Conservation (phyloP, 768 basidiomycete species). For the Tylopilus rubrobrunneus region DNA sequence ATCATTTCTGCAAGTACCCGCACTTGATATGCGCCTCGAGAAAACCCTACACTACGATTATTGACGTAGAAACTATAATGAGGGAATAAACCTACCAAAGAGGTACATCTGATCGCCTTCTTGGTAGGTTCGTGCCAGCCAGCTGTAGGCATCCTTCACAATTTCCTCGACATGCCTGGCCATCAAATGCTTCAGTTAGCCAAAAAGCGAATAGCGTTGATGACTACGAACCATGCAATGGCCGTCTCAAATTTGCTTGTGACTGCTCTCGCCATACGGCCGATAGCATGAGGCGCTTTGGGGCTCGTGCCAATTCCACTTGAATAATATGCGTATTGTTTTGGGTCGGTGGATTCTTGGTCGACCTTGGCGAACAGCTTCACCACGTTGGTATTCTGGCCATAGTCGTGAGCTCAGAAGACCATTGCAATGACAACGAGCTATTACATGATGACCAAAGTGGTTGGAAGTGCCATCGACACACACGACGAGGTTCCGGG, state of each 20-base stretch:
- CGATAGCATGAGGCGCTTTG: conserved; percentile 23
- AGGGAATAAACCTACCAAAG: conserved; percentile 24
- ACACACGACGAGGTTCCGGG: conserved; percentile 23
- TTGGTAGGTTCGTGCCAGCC: conserved; percentile 29
- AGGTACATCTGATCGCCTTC: conserved; percentile 30
- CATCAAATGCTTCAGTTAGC: no score
- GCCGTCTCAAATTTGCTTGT: conserved; percentile 34
- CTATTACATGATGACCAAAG: conserved; percentile 18
- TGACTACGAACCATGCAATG: conserved; percentile 33
- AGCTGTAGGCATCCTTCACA: conserved; percentile 26
- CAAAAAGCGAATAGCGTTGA: background rate
- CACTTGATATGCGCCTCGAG: conserved; percentile 41
- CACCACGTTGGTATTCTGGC: conserved; percentile 36
- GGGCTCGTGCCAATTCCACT: conserved; percentile 35
- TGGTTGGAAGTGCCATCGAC: conserved; percentile 14
- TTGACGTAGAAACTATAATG: background rate
- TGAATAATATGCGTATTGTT: conserved; percentile 34
- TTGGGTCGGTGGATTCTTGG: conserved; percentile 9
- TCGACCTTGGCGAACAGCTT: conserved; percentile 31
- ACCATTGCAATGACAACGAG: background rate
- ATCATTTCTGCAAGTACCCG: conserved; percentile 41
- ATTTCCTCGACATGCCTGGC: conserved; percentile 35
- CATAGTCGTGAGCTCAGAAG: conserved; percentile 2
- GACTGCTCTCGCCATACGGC: conserved; percentile 13
- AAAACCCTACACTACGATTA: conserved; percentile 30